phyloP scores from a whole-genome alignment of 345 rosid genomes.

The Cardamine resedifolia region DNA sequence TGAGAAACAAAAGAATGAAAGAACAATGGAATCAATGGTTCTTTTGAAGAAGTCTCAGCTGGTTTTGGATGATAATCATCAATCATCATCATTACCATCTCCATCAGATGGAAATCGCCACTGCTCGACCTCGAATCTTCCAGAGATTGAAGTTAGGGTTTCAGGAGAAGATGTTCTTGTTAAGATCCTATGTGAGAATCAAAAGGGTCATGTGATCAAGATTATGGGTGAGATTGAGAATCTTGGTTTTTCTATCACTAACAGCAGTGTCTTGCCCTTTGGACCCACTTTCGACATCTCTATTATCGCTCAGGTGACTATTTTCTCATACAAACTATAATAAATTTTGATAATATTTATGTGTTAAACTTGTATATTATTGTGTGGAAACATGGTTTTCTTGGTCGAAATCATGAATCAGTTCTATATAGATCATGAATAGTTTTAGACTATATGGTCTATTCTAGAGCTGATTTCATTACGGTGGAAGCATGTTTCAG shows the following conservation, averaged over 20 bases:
- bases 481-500: background rate
- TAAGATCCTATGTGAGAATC: slow-evolving; percentile 73
- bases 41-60: slow-evolving; percentile 63
- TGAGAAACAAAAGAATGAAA: slow-evolving; percentile 64
- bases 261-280: slow-evolving; percentile 63
- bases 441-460: background rate
- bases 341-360: background rate
- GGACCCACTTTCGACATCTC: slow-evolving; percentile 71
- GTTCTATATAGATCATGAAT: background rate
- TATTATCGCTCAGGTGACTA: slow-evolving; percentile 63
- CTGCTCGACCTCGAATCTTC: slow-evolving; percentile 43
- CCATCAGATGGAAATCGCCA: slow-evolving; percentile 21
- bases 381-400: background rate
- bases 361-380: background rate
- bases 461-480: background rate
- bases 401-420: background rate
- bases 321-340: slow-evolving; percentile 5
- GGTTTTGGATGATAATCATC: slow-evolving; percentile 36
- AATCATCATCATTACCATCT: slow-evolving; percentile 1
- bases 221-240: slow-evolving; percentile 65
- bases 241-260: slow-evolving; percentile 52
- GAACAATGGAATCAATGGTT: slow-evolving; percentile 62
- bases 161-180: slow-evolving; percentile 64
- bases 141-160: slow-evolving; percentile 78
- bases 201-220: slow-evolving; percentile 60